Conservation (phyloP, 257 asterid species). For the Lavandula angustifolia region DNA sequence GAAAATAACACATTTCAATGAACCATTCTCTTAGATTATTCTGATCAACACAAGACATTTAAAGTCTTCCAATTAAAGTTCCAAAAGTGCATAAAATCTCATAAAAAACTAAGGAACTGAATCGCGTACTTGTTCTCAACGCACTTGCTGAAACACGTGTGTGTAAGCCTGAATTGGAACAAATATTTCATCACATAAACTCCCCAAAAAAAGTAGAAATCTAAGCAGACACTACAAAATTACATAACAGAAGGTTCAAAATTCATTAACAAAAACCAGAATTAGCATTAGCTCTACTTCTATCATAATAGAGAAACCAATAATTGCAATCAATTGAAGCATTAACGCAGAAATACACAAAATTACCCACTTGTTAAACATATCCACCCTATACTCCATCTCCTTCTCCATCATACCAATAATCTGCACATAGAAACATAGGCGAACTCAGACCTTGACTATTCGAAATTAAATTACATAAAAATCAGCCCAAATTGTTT, state of each 20-base stretch:
- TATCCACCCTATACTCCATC: constrained; percentile 77
- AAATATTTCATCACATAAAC: neutral
- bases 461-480: too few relatives aligned
- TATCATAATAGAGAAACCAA: neutral
- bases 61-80: neutral
- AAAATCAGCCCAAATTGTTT: too few relatives aligned
- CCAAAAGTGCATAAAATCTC: neutral
- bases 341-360: constrained; percentile 14
- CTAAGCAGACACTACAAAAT: neutral
- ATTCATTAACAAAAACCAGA: neutral
- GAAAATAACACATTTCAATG: constrained; percentile 1
- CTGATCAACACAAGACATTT: too few relatives aligned
- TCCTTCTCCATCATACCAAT: constrained; percentile 71
- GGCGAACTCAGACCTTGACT: too few relatives aligned
- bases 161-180: constrained; percentile 68
- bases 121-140: constrained; percentile 66
- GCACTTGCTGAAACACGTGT: constrained; percentile 80
- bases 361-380: constrained; percentile 65
- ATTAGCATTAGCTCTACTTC: neutral
- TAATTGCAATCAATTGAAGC: constrained; percentile 12
- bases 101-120: neutral
- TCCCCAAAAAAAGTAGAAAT: constrained; percentile 1
- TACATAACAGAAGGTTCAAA: neutral
- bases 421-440: constrained; percentile 38
- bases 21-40: neutral